A percentile compares a stretch with the other conserved stretches of the same genome.
These are phyloP conservation scores for Lodderomyces beijingensis DNA, from an alignment of 1,139 yeast species.

Conservation along the genomic window DNA sequence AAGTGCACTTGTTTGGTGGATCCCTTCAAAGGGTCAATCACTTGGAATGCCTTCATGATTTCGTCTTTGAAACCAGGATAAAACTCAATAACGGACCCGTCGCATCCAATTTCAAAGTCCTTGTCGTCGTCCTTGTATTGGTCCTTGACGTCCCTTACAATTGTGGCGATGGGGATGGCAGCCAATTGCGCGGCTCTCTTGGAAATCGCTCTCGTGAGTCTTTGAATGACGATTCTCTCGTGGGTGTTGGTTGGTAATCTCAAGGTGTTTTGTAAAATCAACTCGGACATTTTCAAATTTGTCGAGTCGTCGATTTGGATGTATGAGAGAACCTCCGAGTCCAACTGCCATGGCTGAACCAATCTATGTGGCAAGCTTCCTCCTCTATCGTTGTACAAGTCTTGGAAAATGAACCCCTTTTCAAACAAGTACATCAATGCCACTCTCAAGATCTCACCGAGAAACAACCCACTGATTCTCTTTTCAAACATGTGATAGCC, in stretches of 20 bases:
- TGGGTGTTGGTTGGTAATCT: slow-evolving; percentile 62
- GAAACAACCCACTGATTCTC: slow-evolving; percentile 88
- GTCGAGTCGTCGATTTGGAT: slow-evolving; percentile 79
- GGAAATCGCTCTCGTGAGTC: slow-evolving; percentile 71
- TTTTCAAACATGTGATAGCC: slow-evolving; percentile 91
- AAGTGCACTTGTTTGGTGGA: slow-evolving; percentile 67
- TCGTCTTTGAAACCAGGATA: slow-evolving; percentile 82
- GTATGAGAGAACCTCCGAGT: slow-evolving; percentile 78
- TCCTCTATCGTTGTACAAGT: slow-evolving; percentile 46
- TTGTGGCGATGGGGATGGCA: slow-evolving; percentile 85
- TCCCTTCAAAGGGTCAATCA: slow-evolving; percentile 67
- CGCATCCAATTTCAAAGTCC: slow-evolving; percentile 88
- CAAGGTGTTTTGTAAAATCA: slow-evolving; percentile 57
- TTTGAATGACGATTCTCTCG: slow-evolving; percentile 70
- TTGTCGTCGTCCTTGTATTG: slow-evolving; percentile 50
- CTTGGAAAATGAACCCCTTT: slow-evolving; percentile 52
- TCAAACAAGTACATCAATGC: slow-evolving; percentile 63
- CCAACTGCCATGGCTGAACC: slow-evolving; percentile 69
- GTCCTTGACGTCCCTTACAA: slow-evolving; percentile 38
- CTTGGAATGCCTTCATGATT: slow-evolving; percentile 69
- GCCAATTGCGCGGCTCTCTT: slow-evolving; percentile 82
- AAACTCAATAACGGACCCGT: slow-evolving; percentile 88
- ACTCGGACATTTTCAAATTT: slow-evolving; percentile 60
- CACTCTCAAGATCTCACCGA: slow-evolving; percentile 83
- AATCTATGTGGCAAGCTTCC: slow-evolving; percentile 61